Evolutionary conservation across 768 basidiomycete species (phyloP), one percentile per base, ranked within the genome.

Genomic region (Xerocomellus amylosporus): DNA sequence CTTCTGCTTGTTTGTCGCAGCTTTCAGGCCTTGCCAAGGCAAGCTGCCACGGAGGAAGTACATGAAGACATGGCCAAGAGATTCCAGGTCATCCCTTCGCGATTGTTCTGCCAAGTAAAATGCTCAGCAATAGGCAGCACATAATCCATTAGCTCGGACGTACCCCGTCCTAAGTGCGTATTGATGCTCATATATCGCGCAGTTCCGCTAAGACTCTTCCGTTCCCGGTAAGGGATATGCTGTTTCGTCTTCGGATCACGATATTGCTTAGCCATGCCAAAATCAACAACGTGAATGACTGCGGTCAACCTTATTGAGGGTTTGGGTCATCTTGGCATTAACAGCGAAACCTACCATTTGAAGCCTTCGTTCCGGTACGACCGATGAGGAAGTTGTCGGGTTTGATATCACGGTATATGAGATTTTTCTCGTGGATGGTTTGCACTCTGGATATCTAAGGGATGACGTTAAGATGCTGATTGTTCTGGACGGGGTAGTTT

Each of bases 141-240:
- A 47, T 20, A 33, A 24, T 36, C 20, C 14, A 53, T 28, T 33
- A 41, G 24, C 4, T 38, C 37, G 20, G 42, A 70, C 77, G 59
- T 70, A 94, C 94, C 95, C 78, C 97, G 81, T 39, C 97, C 97
- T 54, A 99, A 72, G 78, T 99, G 97, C 49, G 97, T 99, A 73
- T 99, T 99, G 73, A 99, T 98, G 71, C 90, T 93, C 97, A 99
- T 99, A 79, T 99, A 99, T 45, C 97, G 87, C 36, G 97, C 97
- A 15, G 97, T 99, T 15, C 97, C 97, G 64, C 89, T 92, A 51
- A 99, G 77, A 70, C 90, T 93, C 80, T 99, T 99, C 64, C 96
- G 83, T 76, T 99, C 97, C 56, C 97, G 84, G 74, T 99, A 99
- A 49, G 97, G 97, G 57, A 99, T 99, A 72, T 99, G 97, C 71